phyloP scores from a whole-genome alignment of 768 basidiomycete genomes.

The Psilocybe cubensis region DNA sequence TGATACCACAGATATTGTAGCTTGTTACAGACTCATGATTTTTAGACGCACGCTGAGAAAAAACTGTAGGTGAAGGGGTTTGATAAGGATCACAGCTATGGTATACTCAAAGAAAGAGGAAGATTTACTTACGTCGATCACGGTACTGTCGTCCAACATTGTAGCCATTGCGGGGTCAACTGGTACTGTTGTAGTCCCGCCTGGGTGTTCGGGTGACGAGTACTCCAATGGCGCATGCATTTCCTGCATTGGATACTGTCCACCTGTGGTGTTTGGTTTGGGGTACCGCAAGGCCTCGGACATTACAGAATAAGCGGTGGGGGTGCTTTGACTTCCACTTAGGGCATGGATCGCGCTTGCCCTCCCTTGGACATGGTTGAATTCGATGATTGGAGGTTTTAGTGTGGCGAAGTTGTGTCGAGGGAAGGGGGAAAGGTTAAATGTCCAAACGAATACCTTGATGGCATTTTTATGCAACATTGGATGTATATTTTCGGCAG shows the following conservation, averaged over 20 bases:
- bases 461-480: no score
- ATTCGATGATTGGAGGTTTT: no score
- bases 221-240: neutral
- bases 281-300: no score
- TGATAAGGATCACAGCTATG: no score
- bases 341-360: no score
- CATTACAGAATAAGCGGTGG: no score
- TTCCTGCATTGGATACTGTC: neutral
- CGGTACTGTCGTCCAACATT: conserved; percentile 2
- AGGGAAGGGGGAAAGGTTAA: no score
- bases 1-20: conserved; percentile 27
- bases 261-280: neutral
- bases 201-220: neutral
- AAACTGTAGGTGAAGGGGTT: conserved; percentile 15
- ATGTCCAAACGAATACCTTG: no score
- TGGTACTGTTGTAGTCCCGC: neutral
- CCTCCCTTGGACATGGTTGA: no score
- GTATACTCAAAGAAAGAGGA: neutral
- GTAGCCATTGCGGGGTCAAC: neutral
- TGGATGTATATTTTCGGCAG: no score
- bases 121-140: conserved; percentile 9
- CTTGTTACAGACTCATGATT: conserved; percentile 25
- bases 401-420: no score
- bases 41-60: conserved; percentile 21
- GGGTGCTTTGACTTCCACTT: no score